These are phyloP conservation scores for Ajuga chamaepitys DNA, from an alignment of 257 asterid species.

Conservation along the genomic window DNA sequence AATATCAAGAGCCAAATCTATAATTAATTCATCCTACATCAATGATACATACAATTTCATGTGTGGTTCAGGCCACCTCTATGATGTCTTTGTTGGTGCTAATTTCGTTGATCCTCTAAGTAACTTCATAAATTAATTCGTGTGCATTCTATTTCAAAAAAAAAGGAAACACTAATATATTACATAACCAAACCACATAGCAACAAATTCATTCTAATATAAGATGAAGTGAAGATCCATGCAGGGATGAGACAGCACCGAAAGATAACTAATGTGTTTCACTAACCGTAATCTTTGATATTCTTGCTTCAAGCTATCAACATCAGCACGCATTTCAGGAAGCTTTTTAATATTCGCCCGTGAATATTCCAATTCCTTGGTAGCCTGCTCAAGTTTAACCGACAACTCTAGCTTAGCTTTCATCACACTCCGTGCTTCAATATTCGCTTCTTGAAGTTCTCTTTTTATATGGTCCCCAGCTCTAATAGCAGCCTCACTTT, in stretches of 20 bases:
- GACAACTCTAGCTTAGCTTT: constrained; percentile 45
- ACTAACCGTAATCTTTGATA: constrained; percentile 70
- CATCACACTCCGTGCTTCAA: constrained; percentile 53
- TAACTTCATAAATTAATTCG: no score
- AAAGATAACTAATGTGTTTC: not conserved
- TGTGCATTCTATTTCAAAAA: no score
- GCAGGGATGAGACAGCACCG: not conserved
- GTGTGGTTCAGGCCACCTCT: not conserved
- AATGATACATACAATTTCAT: not conserved
- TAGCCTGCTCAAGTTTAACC: constrained; percentile 42
- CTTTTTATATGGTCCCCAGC: constrained; percentile 39
- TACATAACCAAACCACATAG: not conserved
- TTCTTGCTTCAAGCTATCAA: constrained; percentile 57
- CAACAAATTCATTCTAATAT: not conserved
- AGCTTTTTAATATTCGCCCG: constrained; percentile 41
- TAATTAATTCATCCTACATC: not conserved
- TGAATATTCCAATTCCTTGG: constrained; percentile 46
- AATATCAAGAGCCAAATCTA: not conserved
- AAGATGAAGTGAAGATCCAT: not conserved
- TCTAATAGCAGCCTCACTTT: constrained; percentile 52
- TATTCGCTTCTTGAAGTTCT: constrained; percentile 48
- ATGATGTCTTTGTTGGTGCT: no score
- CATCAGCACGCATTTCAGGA: constrained; percentile 54
- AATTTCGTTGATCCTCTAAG: no score
- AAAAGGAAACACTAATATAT: no score